Conservation (phyloP, 2,329 filamentous ascomycete genomes). For the Sordariomycetes sp. region DNA sequence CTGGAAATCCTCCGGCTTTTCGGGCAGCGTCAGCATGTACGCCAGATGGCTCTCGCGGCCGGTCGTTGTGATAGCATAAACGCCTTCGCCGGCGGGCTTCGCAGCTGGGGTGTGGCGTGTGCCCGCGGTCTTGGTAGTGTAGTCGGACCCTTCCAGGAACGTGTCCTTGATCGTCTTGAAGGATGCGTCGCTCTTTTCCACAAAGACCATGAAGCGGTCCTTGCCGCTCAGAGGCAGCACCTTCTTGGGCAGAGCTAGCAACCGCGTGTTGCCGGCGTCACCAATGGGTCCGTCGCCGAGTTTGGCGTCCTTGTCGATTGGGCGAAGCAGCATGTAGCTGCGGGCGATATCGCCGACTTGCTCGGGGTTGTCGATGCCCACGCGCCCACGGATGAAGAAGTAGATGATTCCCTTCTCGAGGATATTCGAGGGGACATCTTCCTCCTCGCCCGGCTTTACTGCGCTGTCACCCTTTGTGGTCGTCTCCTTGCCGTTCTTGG, state of each 20-base stretch:
- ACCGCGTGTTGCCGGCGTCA: conserved; percentile 52
- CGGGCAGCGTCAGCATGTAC: conserved; percentile 70
- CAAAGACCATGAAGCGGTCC: conserved; percentile 73
- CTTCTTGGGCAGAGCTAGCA: conserved; percentile 80
- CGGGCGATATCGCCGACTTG: conserved; percentile 65
- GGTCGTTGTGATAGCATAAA: conserved; percentile 72
- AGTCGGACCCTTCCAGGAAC: conserved; percentile 58
- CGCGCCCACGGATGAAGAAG: conserved; percentile 77
- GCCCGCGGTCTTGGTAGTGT: conserved; percentile 68
- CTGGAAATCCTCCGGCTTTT: conserved; percentile 62
- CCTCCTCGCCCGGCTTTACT: conserved; percentile 11
- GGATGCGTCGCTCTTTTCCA: conserved; percentile 61
- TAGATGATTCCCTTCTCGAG: conserved; percentile 86
- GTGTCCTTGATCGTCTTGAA: conserved; percentile 63
- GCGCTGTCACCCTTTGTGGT: conserved; percentile 6
- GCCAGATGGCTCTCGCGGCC: conserved; percentile 47
- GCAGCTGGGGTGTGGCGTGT: conserved; percentile 60
- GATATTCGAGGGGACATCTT: conserved; percentile 39
- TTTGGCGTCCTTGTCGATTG: conserved; percentile 55
- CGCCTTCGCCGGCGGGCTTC: conserved; percentile 71
- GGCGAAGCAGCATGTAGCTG: conserved; percentile 71
- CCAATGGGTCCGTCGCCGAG: conserved; percentile 42
- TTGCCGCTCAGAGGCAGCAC: conserved; percentile 58
- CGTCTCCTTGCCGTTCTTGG: background rate
- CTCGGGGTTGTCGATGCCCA: conserved; percentile 62